Conservation (phyloP, 306 rosid species). For the Lotus japonicus region DNA sequence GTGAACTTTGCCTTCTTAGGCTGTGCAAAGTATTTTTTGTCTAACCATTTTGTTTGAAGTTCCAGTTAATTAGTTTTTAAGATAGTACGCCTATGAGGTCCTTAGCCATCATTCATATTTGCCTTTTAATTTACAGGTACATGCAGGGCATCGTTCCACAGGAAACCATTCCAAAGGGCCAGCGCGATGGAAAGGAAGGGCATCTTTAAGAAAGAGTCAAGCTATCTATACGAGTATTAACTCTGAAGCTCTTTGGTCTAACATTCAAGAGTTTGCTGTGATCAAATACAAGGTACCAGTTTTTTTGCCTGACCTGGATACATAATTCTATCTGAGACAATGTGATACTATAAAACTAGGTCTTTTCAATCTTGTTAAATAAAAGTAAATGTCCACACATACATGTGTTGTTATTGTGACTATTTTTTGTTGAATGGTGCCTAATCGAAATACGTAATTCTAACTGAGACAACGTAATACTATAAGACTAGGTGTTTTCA, state of each 20-base stretch:
- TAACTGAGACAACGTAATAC: not conserved
- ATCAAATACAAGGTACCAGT: slow-evolving; percentile 65
- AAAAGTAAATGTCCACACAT: not conserved
- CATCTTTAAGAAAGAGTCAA: slow-evolving; percentile 43
- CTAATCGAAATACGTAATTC: not conserved
- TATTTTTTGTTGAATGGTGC: not conserved
- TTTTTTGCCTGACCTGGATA: not conserved
- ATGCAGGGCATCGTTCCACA: slow-evolving; percentile 40
- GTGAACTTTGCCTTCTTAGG: not conserved
- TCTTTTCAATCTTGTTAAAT: not conserved
- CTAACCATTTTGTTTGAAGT: not conserved
- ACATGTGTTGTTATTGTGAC: not conserved
- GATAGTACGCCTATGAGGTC: not conserved
- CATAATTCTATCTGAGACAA: not conserved
- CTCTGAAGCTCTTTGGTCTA: slow-evolving; percentile 75
- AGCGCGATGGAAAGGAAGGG: slow-evolving; percentile 50
- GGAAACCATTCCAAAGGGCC: slow-evolving; percentile 60
- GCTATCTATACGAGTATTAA: slow-evolving; percentile 41
- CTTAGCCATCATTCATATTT: not conserved
- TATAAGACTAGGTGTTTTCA: not conserved
- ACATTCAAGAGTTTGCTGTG: slow-evolving; percentile 57
- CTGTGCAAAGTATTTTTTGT: not conserved
- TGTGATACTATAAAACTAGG: not conserved
- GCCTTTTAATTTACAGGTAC: slow-evolving; percentile 47
- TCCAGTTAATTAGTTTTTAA: not conserved